phyloP scores from a whole-genome alignment of 2,329 filamentous ascomycete species.

The Hymenoscyphus fraxineus region DNA sequence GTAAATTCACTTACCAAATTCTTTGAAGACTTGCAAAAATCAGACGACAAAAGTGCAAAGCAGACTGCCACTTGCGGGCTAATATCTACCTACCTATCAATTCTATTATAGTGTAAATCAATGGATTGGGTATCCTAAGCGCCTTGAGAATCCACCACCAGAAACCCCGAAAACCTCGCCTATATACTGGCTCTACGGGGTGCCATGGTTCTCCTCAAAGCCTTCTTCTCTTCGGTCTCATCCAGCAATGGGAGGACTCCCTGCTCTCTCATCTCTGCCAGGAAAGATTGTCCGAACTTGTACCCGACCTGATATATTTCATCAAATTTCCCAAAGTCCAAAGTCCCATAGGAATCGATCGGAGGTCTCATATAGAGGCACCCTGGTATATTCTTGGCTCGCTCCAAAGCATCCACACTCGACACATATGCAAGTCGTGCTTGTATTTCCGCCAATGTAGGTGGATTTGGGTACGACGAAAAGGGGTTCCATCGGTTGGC shows the following conservation, averaged over 20 bases:
- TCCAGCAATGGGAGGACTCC: conserved; percentile 68
- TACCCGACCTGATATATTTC: conserved; percentile 93
- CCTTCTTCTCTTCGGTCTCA: conserved; percentile 74
- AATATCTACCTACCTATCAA: conserved; percentile 3
- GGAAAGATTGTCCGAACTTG: conserved; percentile 74
- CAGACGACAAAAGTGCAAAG: neutral
- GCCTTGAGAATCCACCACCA: conserved; percentile 3
- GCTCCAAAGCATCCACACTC: conserved; percentile 88
- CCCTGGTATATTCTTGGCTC: conserved; percentile 84
- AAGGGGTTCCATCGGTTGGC: conserved; percentile 97
- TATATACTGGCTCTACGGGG: conserved; percentile 74
- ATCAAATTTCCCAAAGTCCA: conserved; percentile 97
- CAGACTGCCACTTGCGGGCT: neutral
- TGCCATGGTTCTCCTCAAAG: conserved; percentile 72
- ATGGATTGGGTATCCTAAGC: conserved; percentile 13
- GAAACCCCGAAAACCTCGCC: conserved; percentile 1
- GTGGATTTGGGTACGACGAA: conserved; percentile 82
- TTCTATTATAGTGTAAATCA: neutral
- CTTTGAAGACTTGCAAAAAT: neutral
- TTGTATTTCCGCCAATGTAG: conserved; percentile 93
- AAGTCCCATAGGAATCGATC: conserved; percentile 85
- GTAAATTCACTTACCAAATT: neutral
- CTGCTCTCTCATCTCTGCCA: conserved; percentile 72
- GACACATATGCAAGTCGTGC: conserved; percentile 91
- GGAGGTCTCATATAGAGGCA: conserved; percentile 97